A percentile compares a stretch with the other conserved stretches of the same genome.
Evolutionary conservation across 225 moss, liverwort and hornwort genomes (phyloP).

Genomic region (Ulota crispa): DNA sequence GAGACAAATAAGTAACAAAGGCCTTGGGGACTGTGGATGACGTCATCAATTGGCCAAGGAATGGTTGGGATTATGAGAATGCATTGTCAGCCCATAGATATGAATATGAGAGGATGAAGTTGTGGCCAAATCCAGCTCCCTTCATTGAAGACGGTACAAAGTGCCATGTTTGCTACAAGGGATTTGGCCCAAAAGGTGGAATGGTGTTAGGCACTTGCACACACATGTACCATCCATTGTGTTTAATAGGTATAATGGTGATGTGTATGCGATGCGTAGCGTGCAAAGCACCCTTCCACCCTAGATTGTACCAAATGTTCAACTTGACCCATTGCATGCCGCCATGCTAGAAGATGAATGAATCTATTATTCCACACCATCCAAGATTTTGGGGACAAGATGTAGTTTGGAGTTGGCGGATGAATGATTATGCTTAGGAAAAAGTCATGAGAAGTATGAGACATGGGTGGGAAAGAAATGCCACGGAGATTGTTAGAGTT

Average conservation of each 20-base stretch:
- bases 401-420: background rate
- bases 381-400: background rate
- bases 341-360: background rate
- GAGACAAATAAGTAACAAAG: background rate
- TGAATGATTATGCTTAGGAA: background rate
- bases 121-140: background rate
- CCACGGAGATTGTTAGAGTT: background rate
- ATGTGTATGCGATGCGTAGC: background rate
- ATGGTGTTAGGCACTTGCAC: background rate
- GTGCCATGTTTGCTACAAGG: background rate
- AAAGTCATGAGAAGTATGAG: background rate
- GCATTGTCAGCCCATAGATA: background rate
- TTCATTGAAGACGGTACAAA: background rate
- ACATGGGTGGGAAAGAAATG: background rate
- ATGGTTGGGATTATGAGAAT: background rate
- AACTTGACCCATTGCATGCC: background rate
- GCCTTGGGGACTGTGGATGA: rapidly evolving
- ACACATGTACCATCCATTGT: background rate
- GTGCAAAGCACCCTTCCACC: background rate
- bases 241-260: background rate
- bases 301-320: background rate
- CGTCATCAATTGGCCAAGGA: background rate
- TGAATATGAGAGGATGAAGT: background rate
- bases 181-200: background rate
- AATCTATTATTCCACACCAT: no score